Evolutionary conservation across 257 asterid species (phyloP).

Genomic region (Solanum corneliomulleri): DNA sequence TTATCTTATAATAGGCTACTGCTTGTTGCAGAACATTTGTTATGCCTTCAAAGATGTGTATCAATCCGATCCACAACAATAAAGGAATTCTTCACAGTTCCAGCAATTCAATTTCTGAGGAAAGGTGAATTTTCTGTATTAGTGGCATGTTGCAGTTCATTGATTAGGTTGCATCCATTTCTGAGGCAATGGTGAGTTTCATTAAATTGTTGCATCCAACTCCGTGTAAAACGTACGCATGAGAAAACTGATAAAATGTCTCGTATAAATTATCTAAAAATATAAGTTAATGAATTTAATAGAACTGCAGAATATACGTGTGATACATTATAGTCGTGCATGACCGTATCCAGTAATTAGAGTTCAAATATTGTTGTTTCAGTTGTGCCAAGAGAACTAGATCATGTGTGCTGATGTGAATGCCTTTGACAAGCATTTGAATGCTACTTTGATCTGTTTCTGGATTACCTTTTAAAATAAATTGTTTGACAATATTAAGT

Average conservation of each 20-base stretch:
- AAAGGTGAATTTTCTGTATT: not conserved
- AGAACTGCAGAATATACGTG: not conserved
- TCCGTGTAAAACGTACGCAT: not conserved
- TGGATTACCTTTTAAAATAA: not conserved
- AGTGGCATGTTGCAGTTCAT: not conserved
- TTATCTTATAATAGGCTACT: not conserved
- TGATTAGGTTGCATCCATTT: not conserved
- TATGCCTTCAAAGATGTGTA: conserved; percentile 93
- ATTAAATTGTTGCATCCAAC: not conserved
- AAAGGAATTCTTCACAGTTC: conserved; percentile 78
- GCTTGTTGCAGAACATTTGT: conserved; percentile 77
- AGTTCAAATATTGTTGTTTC: not conserved
- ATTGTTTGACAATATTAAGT: not conserved
- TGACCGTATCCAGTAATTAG: not conserved
- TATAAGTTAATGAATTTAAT: not conserved
- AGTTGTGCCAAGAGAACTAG: not conserved
- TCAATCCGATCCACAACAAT: conserved; percentile 81
- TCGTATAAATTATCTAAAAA: not conserved
- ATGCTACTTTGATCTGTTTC: not conserved
- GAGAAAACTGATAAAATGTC: not conserved
- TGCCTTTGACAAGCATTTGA: not conserved
- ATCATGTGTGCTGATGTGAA: not conserved
- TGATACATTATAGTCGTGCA: not conserved
- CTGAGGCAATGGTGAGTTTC: not conserved
- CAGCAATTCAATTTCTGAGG: conserved; percentile 37